Percentiles rank a stretch among this genome's conserved stretches.
phyloP scores from a whole-genome alignment of 2,329 filamentous ascomycete species.

The Xylariaceae sp. region DNA sequence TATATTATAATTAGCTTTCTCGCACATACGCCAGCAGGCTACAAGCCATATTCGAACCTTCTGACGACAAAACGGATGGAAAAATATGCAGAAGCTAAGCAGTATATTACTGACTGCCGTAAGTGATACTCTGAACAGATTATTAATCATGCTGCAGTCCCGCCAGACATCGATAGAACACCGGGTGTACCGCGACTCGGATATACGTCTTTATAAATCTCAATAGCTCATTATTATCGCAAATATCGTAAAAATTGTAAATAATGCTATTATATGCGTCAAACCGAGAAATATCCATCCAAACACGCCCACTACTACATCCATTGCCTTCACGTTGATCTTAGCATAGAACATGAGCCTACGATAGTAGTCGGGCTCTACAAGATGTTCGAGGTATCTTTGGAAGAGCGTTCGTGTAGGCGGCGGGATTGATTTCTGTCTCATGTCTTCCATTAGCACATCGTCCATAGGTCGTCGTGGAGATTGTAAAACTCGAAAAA shows the following conservation, averaged over 20 bases:
- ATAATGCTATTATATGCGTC: not conserved
- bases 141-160: too few relatives aligned
- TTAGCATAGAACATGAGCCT: conserved; percentile 7
- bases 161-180: too few relatives aligned
- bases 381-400: conserved; percentile 15
- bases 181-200: too few relatives aligned
- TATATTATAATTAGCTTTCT: too few relatives aligned
- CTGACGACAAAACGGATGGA: too few relatives aligned
- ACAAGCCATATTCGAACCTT: too few relatives aligned
- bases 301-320: not conserved
- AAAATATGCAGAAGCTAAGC: too few relatives aligned
- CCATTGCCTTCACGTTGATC: not conserved
- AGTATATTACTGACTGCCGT: too few relatives aligned
- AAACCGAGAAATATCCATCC: not conserved
- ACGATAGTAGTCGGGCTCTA: conserved; percentile 11
- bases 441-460: not conserved
- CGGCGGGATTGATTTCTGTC: conserved; percentile 13
- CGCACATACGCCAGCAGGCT: too few relatives aligned
- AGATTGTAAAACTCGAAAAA: too few relatives aligned
- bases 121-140: too few relatives aligned
- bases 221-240: not conserved
- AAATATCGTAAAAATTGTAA: not conserved
- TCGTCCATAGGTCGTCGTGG: not conserved
- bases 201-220: too few relatives aligned
- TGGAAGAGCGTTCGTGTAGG: conserved; percentile 14